These are phyloP conservation scores for Xylaria intraflava DNA, from an alignment of 495 filamentous ascomycete species.

Conservation along the genomic window DNA sequence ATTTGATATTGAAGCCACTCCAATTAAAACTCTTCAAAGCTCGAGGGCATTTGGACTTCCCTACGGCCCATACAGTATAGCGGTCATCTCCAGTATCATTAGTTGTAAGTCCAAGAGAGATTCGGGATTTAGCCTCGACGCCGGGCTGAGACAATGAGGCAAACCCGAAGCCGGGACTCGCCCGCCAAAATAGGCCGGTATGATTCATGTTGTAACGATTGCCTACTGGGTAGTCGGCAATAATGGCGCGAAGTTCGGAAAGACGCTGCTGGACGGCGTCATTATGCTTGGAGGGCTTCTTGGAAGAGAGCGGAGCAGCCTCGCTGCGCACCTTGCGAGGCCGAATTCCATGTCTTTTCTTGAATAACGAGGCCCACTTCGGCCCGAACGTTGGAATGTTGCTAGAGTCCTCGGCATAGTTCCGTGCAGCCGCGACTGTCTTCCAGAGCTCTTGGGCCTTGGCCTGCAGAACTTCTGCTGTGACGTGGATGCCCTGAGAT, in stretches of 20 bases:
- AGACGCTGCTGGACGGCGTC: constrained; percentile 5
- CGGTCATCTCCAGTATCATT: constrained; percentile 20
- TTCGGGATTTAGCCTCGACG: constrained; percentile 18
- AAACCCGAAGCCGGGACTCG: constrained; percentile 17
- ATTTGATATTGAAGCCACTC: constrained; percentile 15
- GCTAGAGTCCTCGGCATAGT: not conserved
- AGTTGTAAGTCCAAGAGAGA: constrained; percentile 16
- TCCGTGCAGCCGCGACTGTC: constrained; percentile 14
- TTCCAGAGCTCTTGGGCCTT: constrained; percentile 20
- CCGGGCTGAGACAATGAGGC: constrained; percentile 4
- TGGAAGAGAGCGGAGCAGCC: constrained; percentile 4
- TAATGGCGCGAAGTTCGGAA: constrained; percentile 11
- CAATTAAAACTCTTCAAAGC: constrained; percentile 17
- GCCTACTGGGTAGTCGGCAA: constrained; percentile 13
- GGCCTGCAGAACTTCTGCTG: constrained; percentile 10
- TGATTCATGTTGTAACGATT: constrained; percentile 32
- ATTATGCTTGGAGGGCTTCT: not conserved
- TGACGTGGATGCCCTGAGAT: constrained; percentile 4
- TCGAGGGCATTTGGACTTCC: constrained; percentile 18
- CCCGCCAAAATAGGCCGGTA: constrained; percentile 24
- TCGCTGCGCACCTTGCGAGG: constrained; percentile 6
- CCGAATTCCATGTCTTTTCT: constrained; percentile 13
- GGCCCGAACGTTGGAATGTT: constrained; percentile 19
- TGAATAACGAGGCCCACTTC: constrained; percentile 25
- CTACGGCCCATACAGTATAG: constrained; percentile 23